phyloP scores from a whole-genome alignment of 2,329 filamentous ascomycete species.

The Xylariaceae sp. region DNA sequence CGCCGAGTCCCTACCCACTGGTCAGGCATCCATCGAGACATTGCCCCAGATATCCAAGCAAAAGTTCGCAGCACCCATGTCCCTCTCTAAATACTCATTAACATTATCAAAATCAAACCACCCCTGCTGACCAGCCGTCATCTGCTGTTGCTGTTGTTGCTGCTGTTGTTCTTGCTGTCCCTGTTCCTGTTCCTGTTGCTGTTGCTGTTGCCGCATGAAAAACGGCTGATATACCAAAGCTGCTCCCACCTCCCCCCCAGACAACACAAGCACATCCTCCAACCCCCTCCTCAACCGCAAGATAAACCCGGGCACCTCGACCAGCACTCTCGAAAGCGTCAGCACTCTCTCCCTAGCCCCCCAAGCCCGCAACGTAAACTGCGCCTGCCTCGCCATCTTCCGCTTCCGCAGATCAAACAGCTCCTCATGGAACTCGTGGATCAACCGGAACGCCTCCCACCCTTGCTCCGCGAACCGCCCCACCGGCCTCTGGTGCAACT shows the following conservation, averaged over 20 bases:
- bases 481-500: constrained; percentile 14
- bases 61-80: constrained; percentile 2
- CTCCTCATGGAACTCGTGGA: constrained; percentile 12
- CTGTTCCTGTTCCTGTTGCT: too few species aligned
- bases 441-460: constrained; percentile 14
- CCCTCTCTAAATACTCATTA: constrained; percentile 7
- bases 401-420: constrained; percentile 16
- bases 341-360: constrained; percentile 15
- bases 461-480: constrained; percentile 16
- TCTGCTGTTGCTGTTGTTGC: too few species aligned
- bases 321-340: constrained; percentile 6
- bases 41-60: constrained; percentile 20
- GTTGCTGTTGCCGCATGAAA: constrained; percentile 3
- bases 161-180: too few species aligned
- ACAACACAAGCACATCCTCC: too few species aligned
- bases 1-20: not conserved
- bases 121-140: constrained; percentile 3
- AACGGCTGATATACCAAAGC: constrained; percentile 3
- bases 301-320: constrained; percentile 16
- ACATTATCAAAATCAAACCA: constrained; percentile 8
- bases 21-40: constrained; percentile 7
- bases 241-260: too few species aligned
- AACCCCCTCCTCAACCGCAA: too few species aligned
- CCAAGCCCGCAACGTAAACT: constrained; percentile 21
- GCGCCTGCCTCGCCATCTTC: constrained; percentile 11